Evolutionary conservation across 2,329 filamentous ascomycete genomes (phyloP), one percentile per base, ranked within the genome.

Genomic region (Pseudogymnoascus pannorum): DNA sequence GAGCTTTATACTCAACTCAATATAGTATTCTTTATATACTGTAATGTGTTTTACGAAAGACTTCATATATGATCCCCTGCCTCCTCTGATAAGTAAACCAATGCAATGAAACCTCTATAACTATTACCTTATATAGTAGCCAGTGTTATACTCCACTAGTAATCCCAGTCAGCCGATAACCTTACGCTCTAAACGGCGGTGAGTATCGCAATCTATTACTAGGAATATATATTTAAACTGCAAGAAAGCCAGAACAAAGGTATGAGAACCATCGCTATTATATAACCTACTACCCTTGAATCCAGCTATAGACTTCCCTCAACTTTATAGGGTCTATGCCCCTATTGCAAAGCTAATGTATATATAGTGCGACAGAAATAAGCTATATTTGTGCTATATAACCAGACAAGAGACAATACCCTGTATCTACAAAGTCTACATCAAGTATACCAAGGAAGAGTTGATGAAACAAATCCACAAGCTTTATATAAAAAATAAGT

Each of bases 211-310:
- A 24, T 70, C 66, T 4, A 68, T 73, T 1, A 73, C 71, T 51
- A 66, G 67, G 16, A 73, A 73, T 67, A 71, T 71, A 14, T 73
- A 71, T 62, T 61, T 67, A 8, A 71, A 68, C 29, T 73, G 72
- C 62, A 73, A 72, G 61, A 72, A 72, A 59, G 71, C 70, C 16
- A 66, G 71, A 61, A 66, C 71, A 22, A 74, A 74, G 67, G 72
- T 73, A 61, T 62, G 69, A 33, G 31, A 33, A 33, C 31, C 31
- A 8, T 33, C 31, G 31, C 31, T 8, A 8, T 33, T 33, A 4
- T 8, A 8, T 33, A 33, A 33, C 31, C 11, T 33, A 8, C 31
- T 33, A 33, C 31, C 31, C 26, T 26, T 24, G 40, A 44, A 24
- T 18, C 31, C 31, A 33, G 31, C 31, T 33, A 33, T 33, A 8